Evolutionary conservation across 2,329 filamentous ascomycete genomes (phyloP), one percentile per base, ranked within the genome.

Genomic region (Colletotrichum navitas): DNA sequence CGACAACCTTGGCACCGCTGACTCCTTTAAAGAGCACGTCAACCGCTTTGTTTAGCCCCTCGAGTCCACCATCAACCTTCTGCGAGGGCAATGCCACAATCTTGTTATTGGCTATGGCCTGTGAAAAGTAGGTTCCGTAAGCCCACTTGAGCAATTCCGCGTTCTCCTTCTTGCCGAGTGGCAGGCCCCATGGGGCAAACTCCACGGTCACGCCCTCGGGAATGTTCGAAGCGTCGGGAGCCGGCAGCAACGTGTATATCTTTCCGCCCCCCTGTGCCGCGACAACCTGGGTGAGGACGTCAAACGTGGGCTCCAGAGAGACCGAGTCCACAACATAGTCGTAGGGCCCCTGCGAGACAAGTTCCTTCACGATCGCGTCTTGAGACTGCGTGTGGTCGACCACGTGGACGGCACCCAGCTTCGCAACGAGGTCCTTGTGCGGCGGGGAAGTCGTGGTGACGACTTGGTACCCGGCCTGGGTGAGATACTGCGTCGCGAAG

Each of bases 401-500:
- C 0, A 83, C 82, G 1, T 80, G 74, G 29, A 74, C 77, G 2
- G 85, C 85, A 1, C 86, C 86, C 0, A 88, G 80, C n/a, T 75
- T 74, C 72, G 81, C 82, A 16, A 84, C 76, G 58, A 81, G 80
- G 0, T 81, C 80, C 29, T 82, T 81, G 74, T 87, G 87, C 36
- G 76, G 79, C 12, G 78, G 74, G 0, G 82, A 84, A 0, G 81
- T 80, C 0, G 84, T 86, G 0, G 83, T 77, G 51, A 86, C 74
- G 10, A 87, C 84, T 16, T 82, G 76, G 70, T 83, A 85, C 0
- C 85, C 85, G 1, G 83, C 81, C 0, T 81, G 81, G 6, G 77
- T 76, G 5, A 81, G 80, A 1, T 87, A 77, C 70, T 88, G 86
- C 8, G 86, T 81, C 0, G 82, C 83, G 49, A 81, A 82, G 54